phyloP scores from a whole-genome alignment of 208 protist species.

The Spongospora subterranea region DNA sequence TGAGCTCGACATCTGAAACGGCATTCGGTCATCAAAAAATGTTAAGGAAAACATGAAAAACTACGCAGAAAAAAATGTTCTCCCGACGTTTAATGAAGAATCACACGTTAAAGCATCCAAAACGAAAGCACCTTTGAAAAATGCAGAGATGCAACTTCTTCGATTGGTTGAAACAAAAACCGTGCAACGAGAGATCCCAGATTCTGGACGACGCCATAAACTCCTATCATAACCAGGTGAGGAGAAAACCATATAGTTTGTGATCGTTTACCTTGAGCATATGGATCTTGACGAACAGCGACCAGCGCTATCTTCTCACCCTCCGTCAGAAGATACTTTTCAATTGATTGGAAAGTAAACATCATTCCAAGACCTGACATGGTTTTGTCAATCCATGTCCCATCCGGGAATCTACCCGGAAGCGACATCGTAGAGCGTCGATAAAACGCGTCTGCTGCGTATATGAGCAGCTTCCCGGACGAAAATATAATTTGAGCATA shows the following conservation, averaged over 20 bases:
- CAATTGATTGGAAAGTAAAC: constrained; percentile 44
- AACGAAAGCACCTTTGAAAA: neutral
- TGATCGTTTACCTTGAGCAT: neutral
- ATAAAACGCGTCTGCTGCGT: neutral
- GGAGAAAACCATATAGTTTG: neutral
- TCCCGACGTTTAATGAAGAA: neutral
- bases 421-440: neutral
- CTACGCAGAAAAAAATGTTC: neutral
- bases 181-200: constrained; percentile 40
- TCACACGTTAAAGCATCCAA: neutral
- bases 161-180: constrained; percentile 32
- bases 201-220: constrained; percentile 39
- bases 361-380: constrained; percentile 10
- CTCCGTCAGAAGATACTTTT: constrained; percentile 41
- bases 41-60: no score
- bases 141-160: constrained; percentile 39
- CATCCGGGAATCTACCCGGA: neutral
- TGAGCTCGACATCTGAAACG: no score
- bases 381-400: neutral
- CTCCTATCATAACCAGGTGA: neutral
- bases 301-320: constrained; percentile 9
- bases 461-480: neutral
- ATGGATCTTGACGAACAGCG: neutral
- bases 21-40: no score
- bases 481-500: neutral